These are phyloP conservation scores for Calcarisporium arbuscula DNA, from an alignment of 2,329 filamentous ascomycete species.

Conservation along the genomic window DNA sequence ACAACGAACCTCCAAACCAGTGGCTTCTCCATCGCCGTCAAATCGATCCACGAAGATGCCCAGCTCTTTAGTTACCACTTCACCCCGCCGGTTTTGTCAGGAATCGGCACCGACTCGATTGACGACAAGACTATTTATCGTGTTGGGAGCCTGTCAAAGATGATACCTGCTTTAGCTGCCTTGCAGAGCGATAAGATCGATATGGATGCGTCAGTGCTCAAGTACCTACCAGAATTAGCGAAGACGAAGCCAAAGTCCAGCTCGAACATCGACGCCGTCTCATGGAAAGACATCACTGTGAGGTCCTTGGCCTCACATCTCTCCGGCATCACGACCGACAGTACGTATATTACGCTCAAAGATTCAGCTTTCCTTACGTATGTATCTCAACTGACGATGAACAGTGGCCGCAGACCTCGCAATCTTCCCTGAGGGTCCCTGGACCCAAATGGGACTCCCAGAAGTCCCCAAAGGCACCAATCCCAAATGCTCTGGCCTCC, in stretches of 20 bases:
- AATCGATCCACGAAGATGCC: conserved; percentile 29
- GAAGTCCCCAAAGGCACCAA: conserved; percentile 19
- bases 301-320: conserved; percentile 38
- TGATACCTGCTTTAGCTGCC: conserved; percentile 25
- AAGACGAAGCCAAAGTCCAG: conserved; percentile 14
- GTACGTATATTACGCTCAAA: conserved; percentile 15
- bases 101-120: conserved; percentile 17
- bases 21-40: conserved; percentile 29
- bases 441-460: conserved; percentile 26
- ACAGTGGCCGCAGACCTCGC: conserved; percentile 27
- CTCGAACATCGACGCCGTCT: conserved; percentile 25
- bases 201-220: conserved; percentile 35
- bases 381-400: conserved; percentile 3
- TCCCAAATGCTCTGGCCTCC: conserved; percentile 28
- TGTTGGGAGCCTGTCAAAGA: conserved; percentile 28
- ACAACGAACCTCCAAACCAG: conserved; percentile 19
- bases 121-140: conserved; percentile 26
- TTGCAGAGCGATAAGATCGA: conserved; percentile 22
- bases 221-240: conserved; percentile 35
- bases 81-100: conserved; percentile 21
- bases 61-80: conserved; percentile 30
- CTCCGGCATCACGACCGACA: conserved; percentile 32
- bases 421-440: conserved; percentile 17
- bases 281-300: conserved; percentile 43
- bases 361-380: background rate